Evolutionary conservation across 306 rosid genomes (phyloP), one percentile per base, ranked within the genome.

Genomic region (Corylus americana): DNA sequence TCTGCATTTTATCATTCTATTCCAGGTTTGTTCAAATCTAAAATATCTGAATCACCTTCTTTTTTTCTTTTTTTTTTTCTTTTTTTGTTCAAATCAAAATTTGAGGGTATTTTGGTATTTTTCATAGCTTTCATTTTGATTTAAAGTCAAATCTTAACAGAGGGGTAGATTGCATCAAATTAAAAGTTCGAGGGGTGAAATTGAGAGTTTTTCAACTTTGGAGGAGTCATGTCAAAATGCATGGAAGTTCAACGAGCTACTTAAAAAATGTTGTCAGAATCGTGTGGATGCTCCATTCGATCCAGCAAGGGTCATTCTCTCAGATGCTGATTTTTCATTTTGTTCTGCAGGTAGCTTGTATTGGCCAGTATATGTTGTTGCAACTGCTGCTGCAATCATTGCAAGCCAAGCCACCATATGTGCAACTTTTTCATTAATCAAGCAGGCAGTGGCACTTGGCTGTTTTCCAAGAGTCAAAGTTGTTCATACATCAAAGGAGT

Each of bases 391-490:
- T 70, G 98, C 98, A 74, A 37, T 92, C 78, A 97, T 94, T 71
- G 98, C 98, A 49, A 94, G 97, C 81, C 98, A 94, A 77, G 96
- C 97, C 53, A 94, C 97, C 53, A 91, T 94, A 80, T 79, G 89
- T 14, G 97, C 98, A 74, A 91, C 97, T 8, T 94, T 89, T 87
- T 90, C 98, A 5, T 78, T 94, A 69, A 89, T 92, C 84, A 91
- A 94, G 92, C 97, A 94, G 85, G 98, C 98, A 75, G 91, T 87
- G 83, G 91, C 98, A 11, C 97, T 79, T 70, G 97, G 97, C 73
- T 94, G 97, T 78, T 94, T 94, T 85, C 98, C 97, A 9, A 88
- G 98, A 81, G 98, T 94, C 77, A 94, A 92, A 89, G 93, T 94
- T 71, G 90, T 94, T 31, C 85, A 94, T 78, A 94, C 97, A 29